Percentiles rank a stretch among this genome's conserved stretches.
These are phyloP conservation scores for Amylocystis lapponica DNA, from an alignment of 768 basidiomycete species.

Conservation along the genomic window DNA sequence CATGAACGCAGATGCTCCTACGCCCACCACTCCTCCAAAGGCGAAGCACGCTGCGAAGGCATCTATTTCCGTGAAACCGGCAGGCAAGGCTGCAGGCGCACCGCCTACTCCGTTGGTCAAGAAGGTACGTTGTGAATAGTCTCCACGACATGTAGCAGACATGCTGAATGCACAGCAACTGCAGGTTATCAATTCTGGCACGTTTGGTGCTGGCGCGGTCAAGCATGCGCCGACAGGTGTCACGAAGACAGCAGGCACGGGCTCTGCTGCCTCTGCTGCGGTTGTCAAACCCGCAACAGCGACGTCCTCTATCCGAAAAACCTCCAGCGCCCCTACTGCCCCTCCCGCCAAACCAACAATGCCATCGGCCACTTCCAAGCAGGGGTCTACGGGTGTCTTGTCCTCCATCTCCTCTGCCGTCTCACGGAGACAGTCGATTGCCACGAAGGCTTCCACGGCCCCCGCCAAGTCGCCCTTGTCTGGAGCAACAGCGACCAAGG, in stretches of 20 bases:
- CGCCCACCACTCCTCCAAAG: constrained; percentile 17
- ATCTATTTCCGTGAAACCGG: constrained; percentile 36
- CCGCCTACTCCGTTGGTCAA: constrained; percentile 56
- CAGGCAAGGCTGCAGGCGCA: constrained; percentile 40
- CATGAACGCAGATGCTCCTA: constrained; percentile 2
- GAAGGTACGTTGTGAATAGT: constrained; percentile 44
- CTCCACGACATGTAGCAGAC: not conserved
- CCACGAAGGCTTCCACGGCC: constrained; percentile 12
- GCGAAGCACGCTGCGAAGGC: constrained; percentile 17
- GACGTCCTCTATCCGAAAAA: constrained; percentile 32
- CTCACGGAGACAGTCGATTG: constrained; percentile 16
- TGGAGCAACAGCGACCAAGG: constrained; percentile 11
- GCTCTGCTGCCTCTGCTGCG: constrained; percentile 26
- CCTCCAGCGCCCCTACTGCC: constrained; percentile 32
- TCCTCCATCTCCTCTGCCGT: constrained; percentile 14
- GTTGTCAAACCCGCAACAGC: constrained; percentile 33
- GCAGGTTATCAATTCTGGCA: constrained; percentile 61
- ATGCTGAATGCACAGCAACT: constrained; percentile 4
- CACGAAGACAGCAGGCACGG: constrained; percentile 34
- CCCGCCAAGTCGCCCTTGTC: constrained; percentile 12
- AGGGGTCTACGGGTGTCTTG: constrained; percentile 23
- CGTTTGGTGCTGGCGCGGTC: constrained; percentile 53
- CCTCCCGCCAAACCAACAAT: constrained; percentile 33
- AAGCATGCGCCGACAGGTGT: constrained; percentile 36
- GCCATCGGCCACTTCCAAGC: constrained; percentile 15